These are phyloP conservation scores for Ophiostoma piceae DNA, from an alignment of 2,329 filamentous ascomycete genomes.

Conservation along the genomic window DNA sequence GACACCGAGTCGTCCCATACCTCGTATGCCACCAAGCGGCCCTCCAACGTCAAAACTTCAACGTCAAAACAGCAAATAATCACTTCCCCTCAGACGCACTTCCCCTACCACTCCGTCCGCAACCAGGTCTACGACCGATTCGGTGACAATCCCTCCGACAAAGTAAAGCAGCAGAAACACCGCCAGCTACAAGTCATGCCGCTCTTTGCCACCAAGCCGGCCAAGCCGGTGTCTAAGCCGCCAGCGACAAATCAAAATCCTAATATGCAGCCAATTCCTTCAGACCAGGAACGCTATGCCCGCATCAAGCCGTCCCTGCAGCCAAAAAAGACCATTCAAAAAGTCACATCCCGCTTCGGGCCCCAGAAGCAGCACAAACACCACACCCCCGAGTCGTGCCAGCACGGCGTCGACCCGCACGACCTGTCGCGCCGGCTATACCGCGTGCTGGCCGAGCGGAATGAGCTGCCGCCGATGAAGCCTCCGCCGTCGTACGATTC, in stretches of 20 bases:
- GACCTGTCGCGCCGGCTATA: conserved; percentile 51
- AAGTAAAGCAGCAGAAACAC: background rate
- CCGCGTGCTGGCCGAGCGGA: conserved; percentile 47
- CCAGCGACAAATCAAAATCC: too few species aligned
- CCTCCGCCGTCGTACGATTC: too few species aligned
- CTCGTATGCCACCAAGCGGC: background rate
- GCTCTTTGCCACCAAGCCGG: background rate
- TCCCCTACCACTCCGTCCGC: background rate
- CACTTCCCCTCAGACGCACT: background rate
- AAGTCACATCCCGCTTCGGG: background rate
- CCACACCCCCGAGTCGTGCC: conserved; percentile 4
- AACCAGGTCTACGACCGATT: background rate
- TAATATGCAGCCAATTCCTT: background rate
- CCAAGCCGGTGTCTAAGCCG: too few species aligned
- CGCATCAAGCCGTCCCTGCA: background rate
- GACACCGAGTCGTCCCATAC: background rate
- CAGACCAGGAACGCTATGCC: background rate
- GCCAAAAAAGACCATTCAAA: background rate
- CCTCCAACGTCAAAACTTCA: background rate
- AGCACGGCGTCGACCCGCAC: conserved; percentile 44
- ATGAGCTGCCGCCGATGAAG: conserved; percentile 25
- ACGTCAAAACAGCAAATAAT: too few species aligned
- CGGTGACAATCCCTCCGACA: background rate
- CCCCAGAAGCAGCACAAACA: background rate
- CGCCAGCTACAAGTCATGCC: background rate